phyloP scores from a whole-genome alignment of 441 rosid species.

The Syzygium malaccense region DNA sequence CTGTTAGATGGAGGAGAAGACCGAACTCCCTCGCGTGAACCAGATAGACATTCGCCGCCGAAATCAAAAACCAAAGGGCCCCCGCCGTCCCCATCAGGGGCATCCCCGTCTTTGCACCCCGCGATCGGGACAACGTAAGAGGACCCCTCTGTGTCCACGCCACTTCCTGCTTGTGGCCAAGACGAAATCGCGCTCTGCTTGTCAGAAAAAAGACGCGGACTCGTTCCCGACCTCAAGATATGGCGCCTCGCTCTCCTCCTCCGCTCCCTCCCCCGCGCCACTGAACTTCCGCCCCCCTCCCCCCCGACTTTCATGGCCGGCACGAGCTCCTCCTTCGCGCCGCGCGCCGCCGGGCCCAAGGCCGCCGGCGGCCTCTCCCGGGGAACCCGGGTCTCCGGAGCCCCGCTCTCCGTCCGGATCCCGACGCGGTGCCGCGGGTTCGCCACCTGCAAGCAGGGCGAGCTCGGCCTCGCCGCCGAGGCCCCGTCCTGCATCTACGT shows the following conservation, averaged over 20 bases:
- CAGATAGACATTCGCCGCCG: not conserved
- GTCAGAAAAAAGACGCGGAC: not conserved
- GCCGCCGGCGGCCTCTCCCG: conserved; percentile 27
- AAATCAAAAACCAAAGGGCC: not conserved
- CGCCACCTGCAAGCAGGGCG: conserved; percentile 11
- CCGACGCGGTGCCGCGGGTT: conserved; percentile 25
- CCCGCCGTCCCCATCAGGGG: not conserved
- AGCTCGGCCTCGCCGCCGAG: conserved; percentile 34
- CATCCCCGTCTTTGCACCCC: not conserved
- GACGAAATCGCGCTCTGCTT: not conserved
- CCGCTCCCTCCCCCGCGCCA: not conserved
- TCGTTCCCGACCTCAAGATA: not conserved
- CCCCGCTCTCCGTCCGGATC: conserved; percentile 42
- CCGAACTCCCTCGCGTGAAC: not conserved
- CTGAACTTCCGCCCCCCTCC: not conserved
- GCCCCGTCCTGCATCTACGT: conserved; percentile 90
- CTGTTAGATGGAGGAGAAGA: not conserved
- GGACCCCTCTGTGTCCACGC: not conserved
- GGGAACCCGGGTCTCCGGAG: conserved; percentile 19
- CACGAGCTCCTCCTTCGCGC: conserved; percentile 31
- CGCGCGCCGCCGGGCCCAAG: conserved; percentile 36
- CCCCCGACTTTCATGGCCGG: conserved; percentile 43
- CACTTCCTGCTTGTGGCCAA: not conserved
- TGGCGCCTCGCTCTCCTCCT: not conserved
- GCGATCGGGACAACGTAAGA: not conserved